phyloP scores from a whole-genome alignment of 2,329 filamentous ascomycete genomes.

The Cercospora janseana region DNA sequence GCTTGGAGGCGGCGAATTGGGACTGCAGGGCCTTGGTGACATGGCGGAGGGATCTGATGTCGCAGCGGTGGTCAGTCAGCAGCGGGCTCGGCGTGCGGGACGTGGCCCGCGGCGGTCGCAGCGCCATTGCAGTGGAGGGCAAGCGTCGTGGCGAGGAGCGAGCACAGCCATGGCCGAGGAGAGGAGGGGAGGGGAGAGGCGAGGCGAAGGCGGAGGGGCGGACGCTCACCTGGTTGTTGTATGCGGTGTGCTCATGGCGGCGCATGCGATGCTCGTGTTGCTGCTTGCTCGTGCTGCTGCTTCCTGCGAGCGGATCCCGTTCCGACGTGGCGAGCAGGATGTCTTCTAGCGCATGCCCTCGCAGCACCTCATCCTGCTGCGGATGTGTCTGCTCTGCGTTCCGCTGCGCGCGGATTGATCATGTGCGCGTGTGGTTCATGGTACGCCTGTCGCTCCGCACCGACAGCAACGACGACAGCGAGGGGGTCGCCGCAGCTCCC shows the following conservation, averaged over 20 bases:
- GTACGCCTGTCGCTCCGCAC: too few relatives aligned
- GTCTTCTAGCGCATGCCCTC: too few relatives aligned
- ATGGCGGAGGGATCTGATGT: constrained; percentile 49
- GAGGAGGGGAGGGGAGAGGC: neutral
- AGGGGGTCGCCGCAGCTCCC: too few relatives aligned
- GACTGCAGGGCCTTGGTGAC: constrained; percentile 47
- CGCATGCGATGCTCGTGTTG: neutral
- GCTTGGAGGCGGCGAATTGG: constrained; percentile 44
- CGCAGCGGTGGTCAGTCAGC: constrained; percentile 11
- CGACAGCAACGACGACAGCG: too few relatives aligned
- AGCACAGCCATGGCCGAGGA: neutral
- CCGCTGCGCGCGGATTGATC: too few relatives aligned
- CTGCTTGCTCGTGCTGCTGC: neutral
- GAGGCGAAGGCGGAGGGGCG: neutral
- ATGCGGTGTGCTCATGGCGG: constrained; percentile 6
- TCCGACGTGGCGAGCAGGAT: too few relatives aligned
- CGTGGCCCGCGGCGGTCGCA: constrained; percentile 2
- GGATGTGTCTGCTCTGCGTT: too few relatives aligned
- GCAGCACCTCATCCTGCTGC: too few relatives aligned
- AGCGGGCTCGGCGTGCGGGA: constrained; percentile 14
- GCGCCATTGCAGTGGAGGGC: constrained; percentile 3
- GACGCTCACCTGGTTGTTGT: constrained; percentile 5
- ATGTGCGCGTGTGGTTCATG: too few relatives aligned
- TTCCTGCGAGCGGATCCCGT: too few relatives aligned
- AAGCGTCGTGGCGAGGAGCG: neutral